Evolutionary conservation across 352 stramenopile species (phyloP), one percentile per base, ranked within the genome.

Genomic region (Thraustochytrium striatum): DNA sequence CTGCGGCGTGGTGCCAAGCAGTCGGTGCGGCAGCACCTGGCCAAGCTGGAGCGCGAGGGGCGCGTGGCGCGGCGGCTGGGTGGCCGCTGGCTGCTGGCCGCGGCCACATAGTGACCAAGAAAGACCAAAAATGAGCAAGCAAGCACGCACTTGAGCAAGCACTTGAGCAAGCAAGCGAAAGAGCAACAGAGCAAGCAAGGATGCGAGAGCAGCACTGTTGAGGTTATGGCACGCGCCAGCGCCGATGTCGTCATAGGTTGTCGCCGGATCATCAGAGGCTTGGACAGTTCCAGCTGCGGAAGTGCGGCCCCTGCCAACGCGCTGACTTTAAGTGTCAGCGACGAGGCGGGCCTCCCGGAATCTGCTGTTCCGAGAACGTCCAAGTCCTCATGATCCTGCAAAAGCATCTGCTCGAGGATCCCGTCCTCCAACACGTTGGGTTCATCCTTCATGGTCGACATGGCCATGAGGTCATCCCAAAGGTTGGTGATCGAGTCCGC

Each of bases 11-110:
- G 70, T 32, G 70, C 70, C 36, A 65, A 57, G 43, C 38, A 39
- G 19, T 80, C 70, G 25, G 39, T 79, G 3, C 8, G 11, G 25
- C 70, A 80, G 55, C 70, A 80, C 43, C 58, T 80, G 21, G 55
- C 39, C 70, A 80, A 80, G 43, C 58, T 80, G 8, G 8, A 61
- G 36, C 38, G 50, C 38, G 53, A 80, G 38, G 33, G 16, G 11
- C 38, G 41, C 8, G 70, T 80, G 19, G 62, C 32, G 35, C 61
- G 47, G 16, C 25, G 16, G 16, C 47, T 25, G 16, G 16, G 47
- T 25, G 47, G 47, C 47, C 47, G 25, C 16, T 55, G 47, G 47
- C 47, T 21, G 25, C 16, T 55, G 16, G 16, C 16, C 47, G 47
- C 47, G 47, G 25, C 25, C 47, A 55, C 16, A 55, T 21, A 55